Base-by-base conservation (phyloP, 2,329 filamentous ascomycete species). In the Talaromyces sp. region DNA sequence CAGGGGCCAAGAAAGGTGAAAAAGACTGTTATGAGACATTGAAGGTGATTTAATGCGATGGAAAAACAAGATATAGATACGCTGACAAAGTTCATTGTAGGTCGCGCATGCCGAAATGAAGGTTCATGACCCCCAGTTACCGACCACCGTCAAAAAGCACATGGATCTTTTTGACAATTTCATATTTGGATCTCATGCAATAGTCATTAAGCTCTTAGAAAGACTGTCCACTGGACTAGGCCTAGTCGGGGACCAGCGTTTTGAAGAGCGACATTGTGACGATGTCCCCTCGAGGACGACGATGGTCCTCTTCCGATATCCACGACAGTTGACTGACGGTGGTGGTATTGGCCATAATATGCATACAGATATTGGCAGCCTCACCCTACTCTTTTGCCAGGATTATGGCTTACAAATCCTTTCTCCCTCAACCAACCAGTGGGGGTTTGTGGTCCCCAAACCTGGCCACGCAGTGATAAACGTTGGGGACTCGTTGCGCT, bases 381-480 rank as follows among this genome's bases (percentile, higher is more conserved):
- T 63, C n/a, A 63, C 49, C 13, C 14, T 63, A 19, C 61, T 63
- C 39, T 58, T 57, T 27, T 56, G 33, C 31, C 13, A 14, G 9
- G 49, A 63, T 45, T 63, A 35, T 27, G 61, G 61, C 7, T 50
- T 63, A 16, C 61, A 63, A 52, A 31, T 63, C 1, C 27, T 56
- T 3, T 14, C 19, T 31, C 66, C 66, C 2, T 66, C 65, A 33
- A 62, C 54, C 7, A 60, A 66, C 8, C 16, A 64, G 27, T 74
- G 72, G 72, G 66, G 64, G 11, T 72, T 64, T 59, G 68, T 78
- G 16, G 66, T 65, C 45, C 75, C 75, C 3, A 67, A 69, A 22
- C 66, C 69, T 1, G 69, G 69, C 1, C 70, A 73, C 63, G 75
- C 73, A 14, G 71, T 78, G 56, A 69, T 76, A 66, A 78, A 76